Base-by-base conservation (phyloP, 805 yeast genomes). In the Candida ponderosae region DNA sequence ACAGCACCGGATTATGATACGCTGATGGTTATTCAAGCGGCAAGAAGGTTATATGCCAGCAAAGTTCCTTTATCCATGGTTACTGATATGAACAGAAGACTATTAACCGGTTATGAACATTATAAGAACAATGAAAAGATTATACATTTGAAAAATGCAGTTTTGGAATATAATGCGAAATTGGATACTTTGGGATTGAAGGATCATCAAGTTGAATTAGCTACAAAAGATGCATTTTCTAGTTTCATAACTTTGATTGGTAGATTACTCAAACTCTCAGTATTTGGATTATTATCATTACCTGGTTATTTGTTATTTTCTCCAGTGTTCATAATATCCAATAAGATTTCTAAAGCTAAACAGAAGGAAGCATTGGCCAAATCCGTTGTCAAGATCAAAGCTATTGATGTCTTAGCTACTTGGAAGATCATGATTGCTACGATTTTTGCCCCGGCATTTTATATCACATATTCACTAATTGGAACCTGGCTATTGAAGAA, bases 1-100 rank as follows among this genome's bases (percentile, higher is more conserved):
- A 83, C 88, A 26, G 85, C 95, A 45, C 89, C 89, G 17, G 96
- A 88, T 54, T 90, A 79, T 62, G 97, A 90, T 45, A 88, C 96
- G 14, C 65, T 90, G 40, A 84, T 87, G 79, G 83, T 87, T n/a
- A 79, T 89, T 30, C 98, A 90, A 60, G 95, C 95, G 5, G 95
- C 95, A 4, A 72, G 96, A 57, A 70, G 98, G 49, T 68, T 90
- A 31, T 90, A 89, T 55, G 74, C 81, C 1, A 72, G 72, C 33
- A 67, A 72, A 42, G 62, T 86, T 32, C 89, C 96, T 0, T 63
- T 89, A 35, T 81, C 93, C 0, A 65, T 85, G 35, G 78, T 83
- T 29, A 83, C 87, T 16, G 96, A 89, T 54, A 81, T 90, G 76
- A 90, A 89, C 54, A 73, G 97, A 52, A 68, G 95, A 43, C 70